These are phyloP conservation scores for Pichia sp. DNA, from an alignment of 1,139 yeast species.

Conservation along the genomic window DNA sequence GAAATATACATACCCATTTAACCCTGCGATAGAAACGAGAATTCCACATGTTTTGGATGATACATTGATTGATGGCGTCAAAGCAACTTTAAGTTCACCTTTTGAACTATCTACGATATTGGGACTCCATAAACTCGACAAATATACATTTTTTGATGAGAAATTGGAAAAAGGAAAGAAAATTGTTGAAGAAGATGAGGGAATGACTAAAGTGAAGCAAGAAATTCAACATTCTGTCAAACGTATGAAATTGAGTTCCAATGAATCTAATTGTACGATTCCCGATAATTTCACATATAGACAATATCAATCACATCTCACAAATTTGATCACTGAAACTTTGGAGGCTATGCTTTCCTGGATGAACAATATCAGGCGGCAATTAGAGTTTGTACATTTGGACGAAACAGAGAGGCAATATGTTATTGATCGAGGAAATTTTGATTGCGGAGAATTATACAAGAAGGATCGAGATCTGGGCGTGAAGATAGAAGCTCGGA, in stretches of 20 bases:
- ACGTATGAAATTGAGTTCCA: slow-evolving; percentile 11
- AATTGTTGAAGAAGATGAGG: neutral
- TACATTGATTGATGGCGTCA: slow-evolving; percentile 11
- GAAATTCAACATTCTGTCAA: slow-evolving; percentile 10
- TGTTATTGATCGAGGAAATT: slow-evolving; percentile 45
- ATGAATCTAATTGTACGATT: neutral
- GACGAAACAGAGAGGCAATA: slow-evolving; percentile 50
- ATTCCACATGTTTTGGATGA: slow-evolving; percentile 20
- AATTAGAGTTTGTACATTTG: slow-evolving; percentile 35
- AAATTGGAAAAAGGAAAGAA: slow-evolving; percentile 3
- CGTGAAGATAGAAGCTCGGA: slow-evolving; percentile 45
- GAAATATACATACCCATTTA: slow-evolving; percentile 10
- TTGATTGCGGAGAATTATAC: slow-evolving; percentile 45
- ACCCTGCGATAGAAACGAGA: slow-evolving; percentile 9
- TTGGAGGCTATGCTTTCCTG: slow-evolving; percentile 32
- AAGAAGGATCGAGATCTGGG: slow-evolving; percentile 44
- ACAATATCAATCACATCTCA: slow-evolving; percentile 25
- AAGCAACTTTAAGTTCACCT: neutral
- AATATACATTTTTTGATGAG: slow-evolving; percentile 21
- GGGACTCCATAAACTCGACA: slow-evolving; percentile 16
- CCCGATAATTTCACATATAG: slow-evolving; percentile 19
- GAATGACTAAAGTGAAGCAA: slow-evolving; percentile 1
- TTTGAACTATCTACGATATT: slow-evolving; percentile 15
- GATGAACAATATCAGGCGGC: slow-evolving; percentile 27
- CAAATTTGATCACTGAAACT: slow-evolving; percentile 21